phyloP scores from a whole-genome alignment of 75 land plant species.

The Azolla pinnata region DNA sequence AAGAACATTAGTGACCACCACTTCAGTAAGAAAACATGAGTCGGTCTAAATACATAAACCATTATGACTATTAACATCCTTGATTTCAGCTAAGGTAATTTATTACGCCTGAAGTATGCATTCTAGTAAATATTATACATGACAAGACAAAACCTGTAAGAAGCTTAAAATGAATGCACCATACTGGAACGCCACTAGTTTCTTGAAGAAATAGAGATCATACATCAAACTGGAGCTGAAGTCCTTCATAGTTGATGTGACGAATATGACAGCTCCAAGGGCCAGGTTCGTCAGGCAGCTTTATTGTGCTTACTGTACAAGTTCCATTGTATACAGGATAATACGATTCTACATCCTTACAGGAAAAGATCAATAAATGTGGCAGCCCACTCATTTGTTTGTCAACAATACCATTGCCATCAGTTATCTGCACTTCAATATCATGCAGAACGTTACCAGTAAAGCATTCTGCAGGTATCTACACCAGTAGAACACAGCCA shows the following conservation, averaged over 20 bases:
- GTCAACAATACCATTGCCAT: slow-evolving; percentile 45
- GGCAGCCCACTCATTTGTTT: slow-evolving; percentile 24
- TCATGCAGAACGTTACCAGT: slow-evolving; percentile 39
- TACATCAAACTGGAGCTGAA: slow-evolving; percentile 33
- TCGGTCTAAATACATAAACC: no score
- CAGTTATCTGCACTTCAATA: slow-evolving; percentile 31
- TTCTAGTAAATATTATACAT: neutral
- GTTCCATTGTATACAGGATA: slow-evolving; percentile 29
- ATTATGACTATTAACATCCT: no score
- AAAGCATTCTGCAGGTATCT: slow-evolving; percentile 29
- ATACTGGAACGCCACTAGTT: no score
- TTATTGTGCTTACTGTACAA: slow-evolving; percentile 33
- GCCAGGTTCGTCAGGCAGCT: slow-evolving; percentile 31
- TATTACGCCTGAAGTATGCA: no score
- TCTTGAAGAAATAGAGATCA: no score
- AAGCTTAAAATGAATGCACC: no score
- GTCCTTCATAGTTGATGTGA: slow-evolving; percentile 42
- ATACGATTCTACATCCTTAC: no score
- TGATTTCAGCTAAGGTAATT: no score
- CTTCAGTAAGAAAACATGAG: neutral
- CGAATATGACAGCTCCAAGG: slow-evolving; percentile 25
- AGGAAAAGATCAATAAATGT: slow-evolving; percentile 37
- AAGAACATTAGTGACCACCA: neutral
- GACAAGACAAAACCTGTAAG: neutral
- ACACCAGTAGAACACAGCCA: no score